Evolutionary conservation across 345 rosid genomes (phyloP).

Genomic region (Arabidopsis arenosa): DNA sequence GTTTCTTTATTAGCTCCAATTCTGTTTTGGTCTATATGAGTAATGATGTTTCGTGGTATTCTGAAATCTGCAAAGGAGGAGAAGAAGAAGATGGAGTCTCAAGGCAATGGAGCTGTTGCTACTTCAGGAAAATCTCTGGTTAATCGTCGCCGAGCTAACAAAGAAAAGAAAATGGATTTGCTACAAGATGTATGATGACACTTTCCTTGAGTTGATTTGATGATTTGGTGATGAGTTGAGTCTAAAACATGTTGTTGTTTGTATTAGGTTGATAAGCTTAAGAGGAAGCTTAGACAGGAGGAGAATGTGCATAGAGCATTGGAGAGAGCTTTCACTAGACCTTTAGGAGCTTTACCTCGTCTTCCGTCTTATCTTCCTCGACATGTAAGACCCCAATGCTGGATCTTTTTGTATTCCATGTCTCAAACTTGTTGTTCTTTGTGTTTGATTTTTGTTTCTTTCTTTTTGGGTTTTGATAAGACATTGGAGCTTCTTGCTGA

Average conservation of each 20-base stretch:
- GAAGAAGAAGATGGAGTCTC: constrained; percentile 63
- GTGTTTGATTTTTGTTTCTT: constrained; percentile 31
- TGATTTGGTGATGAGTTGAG: neutral
- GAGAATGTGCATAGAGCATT: constrained; percentile 97
- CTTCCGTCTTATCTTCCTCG: constrained; percentile 95
- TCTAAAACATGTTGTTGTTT: neutral
- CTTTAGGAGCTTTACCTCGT: constrained; percentile 95
- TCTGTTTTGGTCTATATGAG: constrained; percentile 23
- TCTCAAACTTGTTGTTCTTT: constrained; percentile 20
- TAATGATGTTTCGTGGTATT: constrained; percentile 39
- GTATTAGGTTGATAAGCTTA: constrained; percentile 86
- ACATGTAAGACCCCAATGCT: constrained; percentile 55
- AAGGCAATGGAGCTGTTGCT: constrained; percentile 45
- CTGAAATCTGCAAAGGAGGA: constrained; percentile 44
- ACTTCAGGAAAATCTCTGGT: constrained; percentile 53
- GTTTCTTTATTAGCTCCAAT: constrained; percentile 38
- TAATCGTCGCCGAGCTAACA: constrained; percentile 67
- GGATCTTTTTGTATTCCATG: neutral
- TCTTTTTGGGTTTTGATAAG: constrained; percentile 47
- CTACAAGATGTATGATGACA: constrained; percentile 75
- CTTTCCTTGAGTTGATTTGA: neutral
- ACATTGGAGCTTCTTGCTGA: constrained; percentile 97
- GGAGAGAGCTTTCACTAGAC: constrained; percentile 94
- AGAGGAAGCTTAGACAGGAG: constrained; percentile 90
- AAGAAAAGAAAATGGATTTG: constrained; percentile 78